Evolutionary conservation across 495 filamentous ascomycete species (phyloP).

Genomic region (Echria macrotheca): DNA sequence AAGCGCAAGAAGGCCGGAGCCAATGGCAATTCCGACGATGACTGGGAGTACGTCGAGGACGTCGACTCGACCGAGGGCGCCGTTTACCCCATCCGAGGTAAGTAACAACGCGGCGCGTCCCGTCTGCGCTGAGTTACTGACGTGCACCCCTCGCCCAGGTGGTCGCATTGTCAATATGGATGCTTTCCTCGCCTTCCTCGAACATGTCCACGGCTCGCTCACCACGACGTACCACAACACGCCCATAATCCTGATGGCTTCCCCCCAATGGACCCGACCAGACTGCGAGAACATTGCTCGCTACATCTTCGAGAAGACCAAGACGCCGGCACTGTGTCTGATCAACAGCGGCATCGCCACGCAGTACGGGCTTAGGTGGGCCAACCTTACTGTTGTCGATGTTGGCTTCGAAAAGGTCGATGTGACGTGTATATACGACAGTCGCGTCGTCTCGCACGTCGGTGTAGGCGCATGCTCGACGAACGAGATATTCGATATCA

Average conservation of each 20-base stretch:
- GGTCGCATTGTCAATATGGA: conserved; percentile 85
- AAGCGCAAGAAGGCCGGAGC: conserved; percentile 56
- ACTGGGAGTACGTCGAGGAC: conserved; percentile 74
- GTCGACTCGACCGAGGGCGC: conserved; percentile 81
- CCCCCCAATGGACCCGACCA: conserved; percentile 78
- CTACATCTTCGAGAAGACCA: conserved; percentile 96
- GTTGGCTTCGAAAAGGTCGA: conserved; percentile 88
- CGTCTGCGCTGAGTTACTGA: not conserved
- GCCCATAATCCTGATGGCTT: conserved; percentile 78
- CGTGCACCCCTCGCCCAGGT: conserved; percentile 31
- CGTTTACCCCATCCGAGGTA: conserved; percentile 70
- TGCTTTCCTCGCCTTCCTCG: conserved; percentile 85
- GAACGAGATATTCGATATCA: conserved; percentile 57
- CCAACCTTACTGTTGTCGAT: conserved; percentile 77
- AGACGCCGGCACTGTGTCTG: conserved; percentile 79
- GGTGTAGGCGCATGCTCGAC: conserved; percentile 44
- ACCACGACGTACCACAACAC: conserved; percentile 86
- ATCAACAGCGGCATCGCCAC: conserved; percentile 81
- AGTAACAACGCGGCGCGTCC: conserved; percentile 12
- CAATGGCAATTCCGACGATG: conserved; percentile 27
- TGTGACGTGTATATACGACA: conserved; percentile 80
- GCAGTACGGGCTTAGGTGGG: conserved; percentile 73
- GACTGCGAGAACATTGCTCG: conserved; percentile 79
- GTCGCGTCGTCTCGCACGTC: conserved; percentile 47
- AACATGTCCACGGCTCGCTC: conserved; percentile 78